Conservation (phyloP, 805 yeast species). For the Phaffomyces thermotolerans region DNA sequence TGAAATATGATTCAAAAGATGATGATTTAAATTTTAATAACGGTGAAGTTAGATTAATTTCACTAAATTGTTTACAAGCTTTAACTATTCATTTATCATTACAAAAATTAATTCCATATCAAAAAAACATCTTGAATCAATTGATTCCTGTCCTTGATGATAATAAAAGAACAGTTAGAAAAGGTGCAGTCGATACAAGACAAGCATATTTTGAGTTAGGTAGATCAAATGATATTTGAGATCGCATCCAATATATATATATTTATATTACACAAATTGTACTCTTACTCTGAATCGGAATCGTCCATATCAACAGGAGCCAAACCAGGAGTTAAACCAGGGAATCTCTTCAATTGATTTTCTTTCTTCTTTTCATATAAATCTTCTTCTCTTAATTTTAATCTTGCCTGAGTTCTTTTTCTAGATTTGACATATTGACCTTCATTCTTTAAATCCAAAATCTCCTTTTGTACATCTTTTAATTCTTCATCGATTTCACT, state of each 20-base stretch:
- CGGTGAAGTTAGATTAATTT: slow-evolving; percentile 45
- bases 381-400: slow-evolving; percentile 23
- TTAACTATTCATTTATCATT: slow-evolving; percentile 33
- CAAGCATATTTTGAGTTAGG: slow-evolving; percentile 62
- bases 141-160: slow-evolving; percentile 60
- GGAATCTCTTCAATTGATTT: slow-evolving; percentile 25
- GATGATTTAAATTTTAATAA: slow-evolving; percentile 24
- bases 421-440: slow-evolving; percentile 25
- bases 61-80: slow-evolving; percentile 52
- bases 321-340: slow-evolving; percentile 79
- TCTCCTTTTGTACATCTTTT: slow-evolving; percentile 33
- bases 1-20: slow-evolving; percentile 15
- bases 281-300: slow-evolving; percentile 30
- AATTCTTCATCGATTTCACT: slow-evolving; percentile 35
- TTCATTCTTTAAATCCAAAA: slow-evolving; percentile 34
- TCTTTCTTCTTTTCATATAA: slow-evolving; percentile 23
- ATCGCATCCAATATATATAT: neutral
- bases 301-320: slow-evolving; percentile 72
- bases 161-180: slow-evolving; percentile 64
- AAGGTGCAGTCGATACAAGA: slow-evolving; percentile 69
- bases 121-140: slow-evolving; percentile 33
- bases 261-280: neutral
- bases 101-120: slow-evolving; percentile 43
- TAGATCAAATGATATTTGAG: slow-evolving; percentile 11
- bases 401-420: slow-evolving; percentile 14